phyloP scores from a whole-genome alignment of 1,284 basidiomycete species.

The Fomes fomentarius region DNA sequence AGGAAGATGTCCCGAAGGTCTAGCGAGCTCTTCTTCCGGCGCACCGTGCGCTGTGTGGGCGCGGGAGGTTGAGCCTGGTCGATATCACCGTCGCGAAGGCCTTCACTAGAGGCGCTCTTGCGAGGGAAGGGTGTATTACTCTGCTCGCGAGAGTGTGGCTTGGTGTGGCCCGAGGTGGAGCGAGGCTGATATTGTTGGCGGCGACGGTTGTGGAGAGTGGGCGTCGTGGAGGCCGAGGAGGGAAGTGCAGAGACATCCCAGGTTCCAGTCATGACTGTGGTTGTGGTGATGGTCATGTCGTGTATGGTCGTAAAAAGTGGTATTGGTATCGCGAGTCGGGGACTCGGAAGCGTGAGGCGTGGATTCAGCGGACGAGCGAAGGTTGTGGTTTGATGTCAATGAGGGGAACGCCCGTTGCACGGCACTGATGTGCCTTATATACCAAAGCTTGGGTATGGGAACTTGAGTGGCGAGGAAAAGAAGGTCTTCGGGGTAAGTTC shows the following conservation, averaged over 20 bases:
- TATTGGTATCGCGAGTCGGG: constrained; percentile 4
- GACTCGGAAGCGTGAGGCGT: background rate
- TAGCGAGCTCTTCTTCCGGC: constrained; percentile 47
- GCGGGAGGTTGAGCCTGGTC: background rate
- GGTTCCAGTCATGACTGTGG: constrained; percentile 1
- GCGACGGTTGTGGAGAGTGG: constrained; percentile 12
- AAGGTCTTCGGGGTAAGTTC: background rate
- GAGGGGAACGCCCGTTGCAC: background rate
- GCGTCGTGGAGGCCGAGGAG: constrained; percentile 4
- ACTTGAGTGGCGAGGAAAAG: too few relatives aligned
- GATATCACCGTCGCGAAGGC: background rate
- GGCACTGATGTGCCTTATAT: background rate
- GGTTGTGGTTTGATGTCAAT: background rate
- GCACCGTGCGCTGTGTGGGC: constrained; percentile 33
- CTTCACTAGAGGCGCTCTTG: constrained; percentile 2
- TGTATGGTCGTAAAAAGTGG: constrained; percentile 2
- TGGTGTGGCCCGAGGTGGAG: background rate
- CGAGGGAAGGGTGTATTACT: constrained; percentile 9
- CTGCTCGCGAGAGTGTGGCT: background rate
- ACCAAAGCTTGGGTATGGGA: background rate
- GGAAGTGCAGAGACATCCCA: constrained; percentile 8
- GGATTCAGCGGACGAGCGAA: background rate
- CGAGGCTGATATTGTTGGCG: constrained; percentile 7
- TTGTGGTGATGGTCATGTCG: background rate
- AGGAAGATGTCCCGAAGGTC: constrained; percentile 45